Conservation (phyloP, 1,139 yeast genomes). For the Candida glucosophila region DNA sequence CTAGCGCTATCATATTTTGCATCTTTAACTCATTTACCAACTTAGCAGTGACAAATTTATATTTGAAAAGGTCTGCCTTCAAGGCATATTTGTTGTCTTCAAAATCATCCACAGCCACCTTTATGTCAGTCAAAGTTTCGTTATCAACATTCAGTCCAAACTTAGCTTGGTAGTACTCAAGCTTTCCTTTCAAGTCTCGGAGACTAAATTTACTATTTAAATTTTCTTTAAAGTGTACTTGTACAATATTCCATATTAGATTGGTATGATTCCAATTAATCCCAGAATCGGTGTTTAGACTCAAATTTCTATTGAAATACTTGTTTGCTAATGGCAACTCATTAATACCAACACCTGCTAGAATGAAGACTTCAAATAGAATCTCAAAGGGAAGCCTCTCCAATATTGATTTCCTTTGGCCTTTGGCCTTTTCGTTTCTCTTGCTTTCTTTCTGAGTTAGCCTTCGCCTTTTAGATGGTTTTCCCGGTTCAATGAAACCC, state of each 20-base stretch:
- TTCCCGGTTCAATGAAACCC: constrained; percentile 28
- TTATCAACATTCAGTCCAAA: constrained; percentile 2
- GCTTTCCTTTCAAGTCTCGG: constrained; percentile 4
- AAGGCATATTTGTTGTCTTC: constrained; percentile 6
- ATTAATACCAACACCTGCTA: constrained; percentile 20
- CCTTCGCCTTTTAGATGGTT: constrained; percentile 17
- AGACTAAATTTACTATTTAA: constrained; percentile 12
- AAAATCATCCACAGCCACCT: constrained; percentile 4
- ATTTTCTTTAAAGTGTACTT: constrained; percentile 11
- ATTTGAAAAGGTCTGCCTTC: constrained; percentile 9
- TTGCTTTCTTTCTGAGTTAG: constrained; percentile 19
- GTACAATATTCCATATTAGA: constrained; percentile 10
- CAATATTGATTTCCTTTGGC: constrained; percentile 5
- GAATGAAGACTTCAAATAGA: constrained; percentile 20
- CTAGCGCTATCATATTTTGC: background rate
- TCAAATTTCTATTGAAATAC: constrained; percentile 14
- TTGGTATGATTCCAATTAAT: constrained; percentile 10
- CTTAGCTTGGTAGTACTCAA: constrained; percentile 5
- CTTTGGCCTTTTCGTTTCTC: constrained; percentile 8
- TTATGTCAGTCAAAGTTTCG: constrained; percentile 1
- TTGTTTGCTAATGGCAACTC: constrained; percentile 18
- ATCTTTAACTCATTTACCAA: constrained; percentile 2
- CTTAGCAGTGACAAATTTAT: constrained; percentile 7
- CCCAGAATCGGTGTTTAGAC: constrained; percentile 6
- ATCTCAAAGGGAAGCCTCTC: constrained; percentile 25